Percentiles rank a stretch among this genome's conserved stretches.
Conservation (phyloP, 352 stramenopile genomes). For the Phytophthora sp. region DNA sequence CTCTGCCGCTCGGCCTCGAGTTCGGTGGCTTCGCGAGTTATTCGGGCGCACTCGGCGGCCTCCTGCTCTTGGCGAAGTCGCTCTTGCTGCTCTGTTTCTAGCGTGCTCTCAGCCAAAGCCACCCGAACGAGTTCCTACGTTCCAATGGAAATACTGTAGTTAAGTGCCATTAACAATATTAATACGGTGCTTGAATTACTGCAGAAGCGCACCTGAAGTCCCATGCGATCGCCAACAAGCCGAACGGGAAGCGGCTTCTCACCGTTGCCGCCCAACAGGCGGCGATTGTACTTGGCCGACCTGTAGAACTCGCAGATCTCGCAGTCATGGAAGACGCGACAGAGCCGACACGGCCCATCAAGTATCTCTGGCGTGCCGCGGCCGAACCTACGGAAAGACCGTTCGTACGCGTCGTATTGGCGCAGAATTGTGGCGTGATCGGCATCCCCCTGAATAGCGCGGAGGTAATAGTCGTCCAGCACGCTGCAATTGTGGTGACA, state of each 20-base stretch:
- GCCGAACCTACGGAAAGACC: constrained; percentile 78
- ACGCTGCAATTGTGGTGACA: constrained; percentile 32
- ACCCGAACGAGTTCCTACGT: constrained; percentile 59
- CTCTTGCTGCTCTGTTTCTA: constrained; percentile 56
- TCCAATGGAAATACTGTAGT: background rate
- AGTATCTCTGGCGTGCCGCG: constrained; percentile 43
- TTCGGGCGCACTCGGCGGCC: background rate
- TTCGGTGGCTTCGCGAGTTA: constrained; percentile 3
- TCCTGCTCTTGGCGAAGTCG: constrained; percentile 30
- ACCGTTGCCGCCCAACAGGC: constrained; percentile 26
- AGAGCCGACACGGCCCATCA: constrained; percentile 71
- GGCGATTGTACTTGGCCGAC: constrained; percentile 39
- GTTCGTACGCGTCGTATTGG: constrained; percentile 89
- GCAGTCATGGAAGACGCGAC: constrained; percentile 80
- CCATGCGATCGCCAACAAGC: constrained; percentile 57
- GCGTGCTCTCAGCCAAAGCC: constrained; percentile 46
- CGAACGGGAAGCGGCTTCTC: constrained; percentile 35
- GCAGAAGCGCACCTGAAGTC: constrained; percentile 44
- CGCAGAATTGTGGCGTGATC: constrained; percentile 90
- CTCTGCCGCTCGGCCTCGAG: constrained; percentile 16
- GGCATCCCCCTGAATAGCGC: constrained; percentile 90
- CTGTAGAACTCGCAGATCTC: constrained; percentile 89
- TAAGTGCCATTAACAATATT: background rate
- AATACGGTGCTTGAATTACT: background rate
- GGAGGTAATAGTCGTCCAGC: constrained; percentile 86